Base-by-base conservation (phyloP, 129 eudicot species). In the Helianthus annuus region DNA sequence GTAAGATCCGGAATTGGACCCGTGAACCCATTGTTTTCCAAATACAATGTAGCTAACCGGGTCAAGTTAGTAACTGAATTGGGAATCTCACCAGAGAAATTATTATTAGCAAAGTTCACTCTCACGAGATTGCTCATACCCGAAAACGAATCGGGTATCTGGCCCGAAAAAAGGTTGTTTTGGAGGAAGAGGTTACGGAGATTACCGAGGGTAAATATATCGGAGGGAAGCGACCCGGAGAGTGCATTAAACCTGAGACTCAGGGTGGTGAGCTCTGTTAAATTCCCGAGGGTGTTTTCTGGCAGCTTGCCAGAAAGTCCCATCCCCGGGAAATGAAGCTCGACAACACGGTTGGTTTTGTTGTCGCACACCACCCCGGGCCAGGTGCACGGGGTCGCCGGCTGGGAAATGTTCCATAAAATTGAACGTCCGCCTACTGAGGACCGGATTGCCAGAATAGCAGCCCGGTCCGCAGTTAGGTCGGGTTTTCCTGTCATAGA, bases 181-280 rank as follows among this genome's bases (percentile, higher is more conserved):
- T 92, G 97, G 2, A 92, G 74, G 66, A 86, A 92, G 0, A 92
- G 81, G 59, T 86, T 84, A 4, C 92, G 83, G 17, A 92, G 89
- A 16, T 84, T 61, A 4, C 48, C 11, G 11, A 86, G 78, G 9
- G 78, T 29, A 7, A 86, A 70, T 4, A 92, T 40, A 42, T 85
- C 91, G 4, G 76, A 7, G 0, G 96, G 97, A 24, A 91, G 67
- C 0, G 72, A 64, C 3, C 96, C 91, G 9, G 87, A 57, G 10
- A 92, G 84, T 4, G 93, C 76, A 66, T 92, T 92, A 70, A 62
- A 89, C 2, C 97, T 93, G 71, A 92, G 97, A 52, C 87, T 80
- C 34, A 92, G 85, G 8, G 92, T 84, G 42, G 67, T 68, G 2
- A 92, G 81, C 5, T 75, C 46, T 16, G 97, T 82, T 12, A 92